Evolutionary conservation across 2,329 filamentous ascomycete genomes (phyloP).

Genomic region (Sarocladium oryzae): DNA sequence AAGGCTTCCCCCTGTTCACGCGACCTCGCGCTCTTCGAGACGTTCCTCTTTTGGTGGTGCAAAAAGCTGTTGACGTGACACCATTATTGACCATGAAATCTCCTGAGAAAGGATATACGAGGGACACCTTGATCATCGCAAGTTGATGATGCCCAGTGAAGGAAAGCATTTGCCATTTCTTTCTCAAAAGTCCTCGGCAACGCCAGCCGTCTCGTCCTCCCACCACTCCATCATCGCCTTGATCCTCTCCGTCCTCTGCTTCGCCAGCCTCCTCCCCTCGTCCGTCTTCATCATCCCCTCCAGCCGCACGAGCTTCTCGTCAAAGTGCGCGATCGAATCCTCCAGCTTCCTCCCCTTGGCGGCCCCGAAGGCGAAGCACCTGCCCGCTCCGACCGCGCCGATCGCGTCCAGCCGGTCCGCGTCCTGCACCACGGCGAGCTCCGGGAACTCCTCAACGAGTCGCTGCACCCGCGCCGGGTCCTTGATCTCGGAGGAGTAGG

Average conservation of each 20-base stretch:
- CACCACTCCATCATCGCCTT: conserved; percentile 51
- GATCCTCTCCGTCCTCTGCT: conserved; percentile 46
- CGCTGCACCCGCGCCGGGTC: conserved; percentile 53
- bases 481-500: conserved; percentile 67
- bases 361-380: conserved; percentile 60
- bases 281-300: conserved; percentile 59
- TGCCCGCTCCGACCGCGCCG: conserved; percentile 75
- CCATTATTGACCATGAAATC: too few relatives aligned
- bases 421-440: conserved; percentile 74
- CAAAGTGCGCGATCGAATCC: conserved; percentile 67
- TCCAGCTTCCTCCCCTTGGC: conserved; percentile 54
- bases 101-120: too few relatives aligned
- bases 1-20: too few relatives aligned
- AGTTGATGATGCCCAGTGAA: too few relatives aligned
- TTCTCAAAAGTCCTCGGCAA: background rate
- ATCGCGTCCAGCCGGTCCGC: conserved; percentile 89
- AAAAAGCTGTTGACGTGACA: too few relatives aligned
- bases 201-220: conserved; percentile 39
- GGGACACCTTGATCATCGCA: too few relatives aligned
- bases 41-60: too few relatives aligned
- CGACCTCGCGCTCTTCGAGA: too few relatives aligned
- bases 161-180: background rate
- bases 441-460: conserved; percentile 58
- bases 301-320: conserved; percentile 65
- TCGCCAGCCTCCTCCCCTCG: conserved; percentile 46